Percentiles rank a stretch among this genome's conserved stretches.
Conservation (phyloP, 176 grass and related monocot species). For the Aegilops bicornis region DNA sequence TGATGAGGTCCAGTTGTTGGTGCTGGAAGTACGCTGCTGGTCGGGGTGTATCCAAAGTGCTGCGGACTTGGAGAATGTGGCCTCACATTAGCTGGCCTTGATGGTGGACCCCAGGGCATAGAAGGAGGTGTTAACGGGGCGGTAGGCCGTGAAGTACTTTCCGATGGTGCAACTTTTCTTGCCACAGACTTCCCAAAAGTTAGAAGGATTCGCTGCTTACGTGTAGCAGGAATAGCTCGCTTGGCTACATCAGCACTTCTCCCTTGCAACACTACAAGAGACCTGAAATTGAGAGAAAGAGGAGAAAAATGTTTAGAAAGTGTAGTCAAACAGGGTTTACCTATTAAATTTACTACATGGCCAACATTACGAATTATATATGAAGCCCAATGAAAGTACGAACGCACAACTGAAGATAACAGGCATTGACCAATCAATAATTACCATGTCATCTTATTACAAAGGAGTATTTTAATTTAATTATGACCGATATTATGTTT, state of each 20-base stretch:
- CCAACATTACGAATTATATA: slow-evolving; percentile 2
- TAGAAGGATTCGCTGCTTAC: slow-evolving; percentile 56
- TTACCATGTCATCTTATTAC: not conserved
- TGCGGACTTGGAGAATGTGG: slow-evolving; percentile 48
- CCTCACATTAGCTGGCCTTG: slow-evolving; percentile 41
- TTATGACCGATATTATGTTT: not conserved
- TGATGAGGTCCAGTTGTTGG: slow-evolving; percentile 38
- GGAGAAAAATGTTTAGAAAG: not conserved
- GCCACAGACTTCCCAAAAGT: slow-evolving; percentile 65
- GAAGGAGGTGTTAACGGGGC: slow-evolving; percentile 36
- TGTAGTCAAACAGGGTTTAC: not conserved
- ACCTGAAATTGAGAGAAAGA: slow-evolving; percentile 33
- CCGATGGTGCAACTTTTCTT: slow-evolving; percentile 44
- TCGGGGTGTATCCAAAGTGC: slow-evolving; percentile 42
- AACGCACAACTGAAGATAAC: not conserved
- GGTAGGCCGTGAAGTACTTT: slow-evolving; percentile 30
- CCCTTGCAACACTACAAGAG: slow-evolving; percentile 69
- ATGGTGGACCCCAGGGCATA: slow-evolving; percentile 46
- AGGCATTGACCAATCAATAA: not conserved
- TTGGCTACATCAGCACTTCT: slow-evolving; percentile 67
- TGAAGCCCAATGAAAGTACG: not conserved
- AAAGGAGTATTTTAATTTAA: not conserved
- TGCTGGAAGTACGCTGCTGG: slow-evolving; percentile 35
- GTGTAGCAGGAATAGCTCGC: slow-evolving; percentile 57
- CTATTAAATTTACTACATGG: slow-evolving; percentile 2